These are phyloP conservation scores for Arabidopsis suecica DNA, from an alignment of 345 rosid genomes.

Conservation along the genomic window DNA sequence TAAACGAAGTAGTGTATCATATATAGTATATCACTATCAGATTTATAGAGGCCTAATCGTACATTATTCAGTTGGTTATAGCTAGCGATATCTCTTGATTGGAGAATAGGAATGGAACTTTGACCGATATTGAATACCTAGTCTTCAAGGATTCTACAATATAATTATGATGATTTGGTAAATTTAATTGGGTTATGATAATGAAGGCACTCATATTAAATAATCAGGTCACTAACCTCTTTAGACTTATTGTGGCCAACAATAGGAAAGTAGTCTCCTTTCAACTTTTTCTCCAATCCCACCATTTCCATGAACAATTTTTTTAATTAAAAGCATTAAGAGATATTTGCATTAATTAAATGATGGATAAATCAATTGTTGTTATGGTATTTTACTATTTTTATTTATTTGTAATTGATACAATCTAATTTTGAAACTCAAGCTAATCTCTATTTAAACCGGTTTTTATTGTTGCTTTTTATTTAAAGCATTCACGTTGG, in stretches of 20 bases:
- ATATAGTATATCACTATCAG: no score
- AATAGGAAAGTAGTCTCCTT: constrained; percentile 62
- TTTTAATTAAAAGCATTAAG: constrained; percentile 31
- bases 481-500: background rate
- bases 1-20: background rate
- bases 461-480: background rate
- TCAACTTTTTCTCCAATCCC: constrained; percentile 50
- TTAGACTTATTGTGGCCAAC: constrained; percentile 68
- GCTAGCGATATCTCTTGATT: background rate
- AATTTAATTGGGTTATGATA: background rate
- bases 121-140: constrained; percentile 6
- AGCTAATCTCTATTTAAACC: constrained; percentile 2
- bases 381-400: constrained; percentile 2
- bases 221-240: constrained; percentile 56
- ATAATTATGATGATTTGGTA: constrained; percentile 28
- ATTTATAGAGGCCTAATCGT: background rate
- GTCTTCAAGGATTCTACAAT: constrained; percentile 23
- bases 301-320: constrained; percentile 40
- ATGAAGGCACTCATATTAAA: constrained; percentile 38
- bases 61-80: constrained; percentile 8
- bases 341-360: constrained; percentile 12
- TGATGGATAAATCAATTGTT: background rate
- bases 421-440: constrained; percentile 19
- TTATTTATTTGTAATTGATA: background rate
- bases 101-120: background rate